A percentile compares a stretch with the other conserved stretches of the same genome.
These are phyloP conservation scores for Kuraishia piskuri DNA, from an alignment of 805 yeast species.

Conservation along the genomic window DNA sequence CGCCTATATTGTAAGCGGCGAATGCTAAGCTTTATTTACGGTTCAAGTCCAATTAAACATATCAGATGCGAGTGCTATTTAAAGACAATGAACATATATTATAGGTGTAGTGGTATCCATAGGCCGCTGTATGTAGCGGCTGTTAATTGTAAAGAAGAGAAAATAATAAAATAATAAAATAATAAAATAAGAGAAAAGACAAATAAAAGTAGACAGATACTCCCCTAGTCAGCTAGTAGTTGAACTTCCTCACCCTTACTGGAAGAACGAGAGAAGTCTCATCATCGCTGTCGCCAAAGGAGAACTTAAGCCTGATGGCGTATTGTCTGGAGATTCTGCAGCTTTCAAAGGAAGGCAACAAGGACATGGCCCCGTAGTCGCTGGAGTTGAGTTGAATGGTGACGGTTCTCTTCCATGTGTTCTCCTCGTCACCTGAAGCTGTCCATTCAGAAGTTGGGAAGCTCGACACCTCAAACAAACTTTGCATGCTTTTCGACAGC, in stretches of 20 bases:
- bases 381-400: background rate
- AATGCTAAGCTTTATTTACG: no score
- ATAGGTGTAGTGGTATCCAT: background rate
- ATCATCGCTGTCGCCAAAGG: constrained; percentile 1
- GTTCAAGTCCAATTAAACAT: no score
- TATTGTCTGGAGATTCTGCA: constrained; percentile 56
- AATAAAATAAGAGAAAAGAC: no score
- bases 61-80: background rate
- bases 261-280: constrained; percentile 3
- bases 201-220: no score
- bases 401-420: background rate
- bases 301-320: constrained; percentile 17
- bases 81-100: background rate
- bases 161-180: no score
- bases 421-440: background rate
- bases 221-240: no score
- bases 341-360: constrained; percentile 55
- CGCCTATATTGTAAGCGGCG: no score
- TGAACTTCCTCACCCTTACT: constrained; percentile 9
- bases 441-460: background rate
- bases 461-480: background rate
- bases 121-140: background rate
- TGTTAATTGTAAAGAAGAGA: background rate
- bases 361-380: constrained; percentile 24
- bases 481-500: background rate